Evolutionary conservation across 768 basidiomycete species (phyloP), one percentile per base, ranked within the genome.

Genomic region (Suillus clintonianus): DNA sequence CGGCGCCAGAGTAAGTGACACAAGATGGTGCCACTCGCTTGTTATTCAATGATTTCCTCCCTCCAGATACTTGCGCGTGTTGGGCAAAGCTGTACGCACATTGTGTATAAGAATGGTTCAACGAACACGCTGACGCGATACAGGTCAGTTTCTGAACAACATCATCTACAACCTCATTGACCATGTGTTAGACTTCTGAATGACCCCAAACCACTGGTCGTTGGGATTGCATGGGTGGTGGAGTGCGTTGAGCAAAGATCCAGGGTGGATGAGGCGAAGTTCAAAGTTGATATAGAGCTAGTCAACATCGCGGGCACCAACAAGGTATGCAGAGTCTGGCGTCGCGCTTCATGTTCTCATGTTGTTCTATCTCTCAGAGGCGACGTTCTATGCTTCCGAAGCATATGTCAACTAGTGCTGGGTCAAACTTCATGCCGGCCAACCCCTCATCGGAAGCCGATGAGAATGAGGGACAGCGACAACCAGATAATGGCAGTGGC

Each of bases 151-250:
- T 24, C 55, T 53, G 55, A 36, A 56, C 15, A 8, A 19, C 3
- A 17, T 41, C 30, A 24, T n/a, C 27, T 41, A 54, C 37, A 64
- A 51, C 57, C 48, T 53, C 47, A 39, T 10, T 62, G 17, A 37
- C 45, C 1, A 50, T 59, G 32, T 24, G 19, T 48, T 39, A 91
- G 90, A 59, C 71, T 86, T 55, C 77, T 92, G 27, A 79, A 85
- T 51, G 88, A 92, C 45, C 91, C 74, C 70, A 83, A 89, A 70
- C 94, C 94, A 0, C 67, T 78, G 30, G 87, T 94, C 17, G 90
- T 97, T 17, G 91, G 92, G 9, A 92, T 95, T 67, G 89, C 86
- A 19, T 95, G 94, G 94, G 90, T 96, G 5, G 91, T 95, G 2
- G 88, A 92, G 70, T 96, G 93, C 67, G 89, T 84, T 2, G 93